Conservation (phyloP, 805 yeast species). For the Maudiozyma serrabonitensis region DNA sequence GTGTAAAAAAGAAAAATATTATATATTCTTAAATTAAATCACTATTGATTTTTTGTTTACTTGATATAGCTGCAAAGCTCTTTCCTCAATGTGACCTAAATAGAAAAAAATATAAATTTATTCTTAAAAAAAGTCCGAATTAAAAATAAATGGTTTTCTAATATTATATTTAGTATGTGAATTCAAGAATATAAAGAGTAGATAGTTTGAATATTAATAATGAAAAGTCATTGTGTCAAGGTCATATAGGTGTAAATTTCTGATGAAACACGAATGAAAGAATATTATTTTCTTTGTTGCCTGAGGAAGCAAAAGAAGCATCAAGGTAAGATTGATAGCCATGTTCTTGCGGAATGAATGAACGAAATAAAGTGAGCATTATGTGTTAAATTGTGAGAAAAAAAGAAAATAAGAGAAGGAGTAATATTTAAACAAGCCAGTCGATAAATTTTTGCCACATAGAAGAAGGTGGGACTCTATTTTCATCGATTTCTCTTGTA, state of each 20-base stretch:
- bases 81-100: not conserved
- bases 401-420: too few relatives aligned
- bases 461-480: slow-evolving; percentile 15
- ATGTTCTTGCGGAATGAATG: too few relatives aligned
- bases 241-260: too few relatives aligned
- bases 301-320: too few relatives aligned
- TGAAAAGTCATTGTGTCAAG: not conserved
- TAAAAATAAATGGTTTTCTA: too few relatives aligned
- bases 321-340: too few relatives aligned
- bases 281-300: too few relatives aligned
- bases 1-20: too few relatives aligned
- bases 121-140: not conserved
- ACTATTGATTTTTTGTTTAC: not conserved
- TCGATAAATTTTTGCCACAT: slow-evolving; percentile 15
- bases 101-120: not conserved
- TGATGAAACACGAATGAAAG: too few relatives aligned
- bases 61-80: not conserved
- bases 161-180: too few relatives aligned
- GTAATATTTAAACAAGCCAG: not conserved
- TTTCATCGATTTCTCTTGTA: slow-evolving; percentile 27
- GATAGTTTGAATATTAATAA: not conserved
- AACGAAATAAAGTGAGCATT: too few relatives aligned
- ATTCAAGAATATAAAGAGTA: not conserved
- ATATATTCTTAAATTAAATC: not conserved
- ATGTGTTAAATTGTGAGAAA: too few relatives aligned